These are phyloP conservation scores for Wickerhamomyces xylosicus DNA, from an alignment of 805 yeast genomes.

Conservation along the genomic window DNA sequence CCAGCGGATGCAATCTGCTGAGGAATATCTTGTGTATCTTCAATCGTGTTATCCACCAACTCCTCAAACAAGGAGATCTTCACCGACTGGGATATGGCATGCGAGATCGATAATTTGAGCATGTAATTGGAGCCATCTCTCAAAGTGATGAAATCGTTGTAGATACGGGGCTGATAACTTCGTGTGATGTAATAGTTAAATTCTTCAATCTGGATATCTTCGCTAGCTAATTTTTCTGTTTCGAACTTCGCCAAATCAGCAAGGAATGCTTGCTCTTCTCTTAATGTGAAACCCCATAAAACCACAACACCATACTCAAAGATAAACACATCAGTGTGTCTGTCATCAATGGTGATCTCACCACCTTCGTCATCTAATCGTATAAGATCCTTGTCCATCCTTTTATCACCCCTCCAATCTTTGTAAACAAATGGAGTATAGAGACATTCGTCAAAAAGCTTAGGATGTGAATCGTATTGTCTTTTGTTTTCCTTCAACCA, in stretches of 20 bases:
- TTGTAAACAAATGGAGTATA: constrained; percentile 82
- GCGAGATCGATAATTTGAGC: constrained; percentile 87
- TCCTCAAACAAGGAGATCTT: constrained; percentile 94
- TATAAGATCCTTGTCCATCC: constrained; percentile 38
- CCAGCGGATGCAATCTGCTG: constrained; percentile 93
- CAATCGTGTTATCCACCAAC: constrained; percentile 91
- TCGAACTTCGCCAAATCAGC: constrained; percentile 85
- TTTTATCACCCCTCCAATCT: constrained; percentile 58
- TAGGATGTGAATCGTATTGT: constrained; percentile 70
- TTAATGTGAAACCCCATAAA: constrained; percentile 86
- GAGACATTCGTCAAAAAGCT: constrained; percentile 86
- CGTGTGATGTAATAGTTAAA: constrained; percentile 91
- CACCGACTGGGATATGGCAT: constrained; percentile 92
- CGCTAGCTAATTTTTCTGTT: constrained; percentile 81
- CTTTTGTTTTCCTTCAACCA: constrained; percentile 78
- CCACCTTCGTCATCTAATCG: constrained; percentile 92
- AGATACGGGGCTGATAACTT: constrained; percentile 90
- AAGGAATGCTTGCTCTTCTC: constrained; percentile 75
- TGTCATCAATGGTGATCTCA: constrained; percentile 77
- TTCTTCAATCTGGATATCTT: constrained; percentile 90
- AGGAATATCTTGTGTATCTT: constrained; percentile 95
- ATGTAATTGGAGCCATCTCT: constrained; percentile 84
- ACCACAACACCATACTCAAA: constrained; percentile 98
- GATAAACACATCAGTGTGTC: constrained; percentile 68
- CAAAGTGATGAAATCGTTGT: constrained; percentile 89